Evolutionary conservation across 1,139 yeast species (phyloP), one percentile per base, ranked within the genome.

Genomic region (Pichia sp.): DNA sequence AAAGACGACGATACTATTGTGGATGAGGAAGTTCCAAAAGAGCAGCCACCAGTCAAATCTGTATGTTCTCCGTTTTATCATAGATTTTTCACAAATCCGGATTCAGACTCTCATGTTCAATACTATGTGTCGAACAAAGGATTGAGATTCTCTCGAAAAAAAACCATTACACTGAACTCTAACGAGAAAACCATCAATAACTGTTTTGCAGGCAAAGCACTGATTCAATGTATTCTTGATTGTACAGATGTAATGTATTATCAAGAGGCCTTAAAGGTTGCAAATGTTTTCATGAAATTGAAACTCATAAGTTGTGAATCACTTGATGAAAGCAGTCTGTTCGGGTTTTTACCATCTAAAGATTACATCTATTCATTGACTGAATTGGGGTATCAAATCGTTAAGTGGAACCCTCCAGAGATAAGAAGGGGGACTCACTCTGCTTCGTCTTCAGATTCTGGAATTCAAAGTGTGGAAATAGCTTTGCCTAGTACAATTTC

Each of bases 191-290:
- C 34, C 2, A 64, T 78, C 2, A 73, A 74, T 17, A 77, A 77
- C 63, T 78, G 83, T 54, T 76, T 88, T 58, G 77, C 88, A 1
- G 96, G 97, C 0, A 87, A 87, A 62, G 86, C 95, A 0, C 74
- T 87, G 1, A 77, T 84, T 69, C 97, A 90, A 64, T 93, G 97
- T 97, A 64, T 92, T 17, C 77, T 85, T 79, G 98, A 92, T 60
- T 92, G 97, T 65, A 86, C 96, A 0, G 95, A 89, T 64, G 74
- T 85, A 1, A 70, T 84, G 59, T 75, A 77, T 53, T 67, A 73
- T 0, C 71, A 73, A 3, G 95, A 89, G 59, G 96, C 93, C 0
- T 65, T 73, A 0, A 78, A 78, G 14, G 70, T 92, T 14, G 84
- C 86, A 0, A 74, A 77, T n/a, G 68, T 81, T 41, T 79, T 92